Evolutionary conservation across 129 eudicot species (phyloP).

Genomic region (Solidago caesia): DNA sequence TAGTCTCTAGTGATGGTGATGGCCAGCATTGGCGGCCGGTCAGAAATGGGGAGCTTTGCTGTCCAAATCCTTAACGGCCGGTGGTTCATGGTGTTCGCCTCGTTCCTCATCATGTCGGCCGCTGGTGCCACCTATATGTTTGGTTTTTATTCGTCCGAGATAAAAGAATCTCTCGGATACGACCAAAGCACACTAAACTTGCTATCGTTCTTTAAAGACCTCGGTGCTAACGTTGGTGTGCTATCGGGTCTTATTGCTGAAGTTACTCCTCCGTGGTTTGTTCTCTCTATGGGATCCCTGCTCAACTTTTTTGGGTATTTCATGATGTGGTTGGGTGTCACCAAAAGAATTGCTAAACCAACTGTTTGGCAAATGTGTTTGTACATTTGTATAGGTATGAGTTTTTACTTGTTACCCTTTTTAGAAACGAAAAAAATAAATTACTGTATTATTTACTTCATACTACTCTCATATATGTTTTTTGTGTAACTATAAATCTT

Average conservation of each 20-base stretch:
- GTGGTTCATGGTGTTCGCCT: conserved; percentile 89
- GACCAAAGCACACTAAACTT: conserved; percentile 80
- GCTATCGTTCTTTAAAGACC: conserved; percentile 74
- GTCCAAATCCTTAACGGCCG: conserved; percentile 61
- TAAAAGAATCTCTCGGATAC: conserved; percentile 59
- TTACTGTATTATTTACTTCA: too few species aligned
- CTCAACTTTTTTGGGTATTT: conserved; percentile 79
- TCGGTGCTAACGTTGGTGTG: conserved; percentile 73
- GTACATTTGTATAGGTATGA: conserved; percentile 66
- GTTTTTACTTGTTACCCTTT: background rate
- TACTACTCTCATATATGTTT: too few species aligned
- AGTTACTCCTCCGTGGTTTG: conserved; percentile 76
- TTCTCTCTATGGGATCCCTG: conserved; percentile 61
- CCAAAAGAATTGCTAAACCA: conserved; percentile 56
- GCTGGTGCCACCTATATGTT: conserved; percentile 95
- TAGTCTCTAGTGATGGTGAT: conserved; percentile 21
- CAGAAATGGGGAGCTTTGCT: conserved; percentile 31
- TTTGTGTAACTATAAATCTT: too few species aligned
- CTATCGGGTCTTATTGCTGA: conserved; percentile 75
- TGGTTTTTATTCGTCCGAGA: conserved; percentile 60
- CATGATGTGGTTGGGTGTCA: conserved; percentile 88
- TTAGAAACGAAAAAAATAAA: too few species aligned
- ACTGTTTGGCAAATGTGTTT: conserved; percentile 86
- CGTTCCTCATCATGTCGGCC: conserved; percentile 74
- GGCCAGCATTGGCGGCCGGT: conserved; percentile 28